These are phyloP conservation scores for Larix sibirica DNA, from an alignment of 83 land plant genomes.

Conservation along the genomic window DNA sequence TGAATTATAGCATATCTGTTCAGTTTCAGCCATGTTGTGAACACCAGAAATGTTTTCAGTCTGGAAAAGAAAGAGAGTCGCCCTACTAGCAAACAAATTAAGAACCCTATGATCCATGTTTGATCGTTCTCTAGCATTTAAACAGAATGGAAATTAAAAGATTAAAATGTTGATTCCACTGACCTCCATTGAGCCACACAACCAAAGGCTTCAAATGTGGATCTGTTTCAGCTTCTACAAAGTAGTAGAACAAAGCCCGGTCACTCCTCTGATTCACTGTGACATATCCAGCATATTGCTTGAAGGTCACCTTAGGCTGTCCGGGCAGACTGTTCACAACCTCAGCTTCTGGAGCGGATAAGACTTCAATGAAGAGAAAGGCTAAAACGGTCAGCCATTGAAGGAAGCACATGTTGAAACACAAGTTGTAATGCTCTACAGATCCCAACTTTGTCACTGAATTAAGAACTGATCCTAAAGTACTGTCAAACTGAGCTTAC, in stretches of 20 bases:
- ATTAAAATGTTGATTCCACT: not conserved
- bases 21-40: too few relatives aligned
- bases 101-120: too few relatives aligned
- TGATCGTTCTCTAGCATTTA: too few relatives aligned
- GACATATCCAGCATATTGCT: slow-evolving; percentile 14
- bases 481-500: not conserved
- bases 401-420: not conserved
- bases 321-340: not conserved
- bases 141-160: not conserved
- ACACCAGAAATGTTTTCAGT: not conserved
- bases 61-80: not conserved
- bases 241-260: slow-evolving; percentile 13
- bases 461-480: not conserved
- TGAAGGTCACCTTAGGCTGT: slow-evolving; percentile 8
- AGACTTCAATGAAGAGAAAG: not conserved
- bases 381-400: not conserved
- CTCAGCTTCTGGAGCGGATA: slow-evolving; percentile 9
- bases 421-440: not conserved
- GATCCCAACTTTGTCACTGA: not conserved
- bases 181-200: slow-evolving; percentile 16
- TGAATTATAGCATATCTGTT: too few relatives aligned
- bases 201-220: slow-evolving; percentile 8
- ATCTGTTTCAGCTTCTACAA: slow-evolving; percentile 10
- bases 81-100: not conserved
- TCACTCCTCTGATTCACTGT: not conserved